phyloP scores from a whole-genome alignment of 768 basidiomycete species.

The Lentinula sp. region DNA sequence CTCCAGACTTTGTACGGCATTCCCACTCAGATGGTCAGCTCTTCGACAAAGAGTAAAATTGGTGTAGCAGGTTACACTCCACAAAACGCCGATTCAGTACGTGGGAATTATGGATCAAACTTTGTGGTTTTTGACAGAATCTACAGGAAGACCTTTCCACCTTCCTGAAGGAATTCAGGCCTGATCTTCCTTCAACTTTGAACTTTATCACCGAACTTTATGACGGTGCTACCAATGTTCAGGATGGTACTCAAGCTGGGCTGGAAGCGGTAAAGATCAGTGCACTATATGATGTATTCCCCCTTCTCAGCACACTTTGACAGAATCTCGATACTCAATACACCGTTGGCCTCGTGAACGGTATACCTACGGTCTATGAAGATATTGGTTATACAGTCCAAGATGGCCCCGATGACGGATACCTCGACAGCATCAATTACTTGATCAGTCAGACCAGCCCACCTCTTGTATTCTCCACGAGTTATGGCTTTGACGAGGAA shows the following conservation, averaged over 20 bases:
- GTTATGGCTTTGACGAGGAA: conserved; percentile 2
- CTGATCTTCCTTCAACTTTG: conserved; percentile 24
- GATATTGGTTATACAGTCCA: conserved; percentile 21
- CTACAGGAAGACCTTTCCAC: conserved; percentile 16
- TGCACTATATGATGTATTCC: neutral
- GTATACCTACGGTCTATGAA: conserved; percentile 25
- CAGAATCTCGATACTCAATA: conserved; percentile 21
- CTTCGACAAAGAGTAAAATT: conserved; percentile 15
- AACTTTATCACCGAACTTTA: conserved; percentile 26
- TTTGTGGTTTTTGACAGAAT: conserved; percentile 6
- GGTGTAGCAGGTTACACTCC: conserved; percentile 21
- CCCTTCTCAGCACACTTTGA: neutral
- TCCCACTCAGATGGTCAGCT: conserved; percentile 8
- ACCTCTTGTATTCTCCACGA: conserved; percentile 18
- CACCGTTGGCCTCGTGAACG: conserved; percentile 26
- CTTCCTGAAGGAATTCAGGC: conserved; percentile 21
- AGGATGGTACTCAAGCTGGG: conserved; percentile 21
- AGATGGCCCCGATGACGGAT: conserved; percentile 24
- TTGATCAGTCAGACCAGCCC: conserved; percentile 18
- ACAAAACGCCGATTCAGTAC: conserved; percentile 11
- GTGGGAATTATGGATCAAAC: too few relatives aligned
- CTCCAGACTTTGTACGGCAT: conserved; percentile 21
- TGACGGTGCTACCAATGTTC: conserved; percentile 27
- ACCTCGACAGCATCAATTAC: conserved; percentile 26
- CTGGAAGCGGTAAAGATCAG: conserved; percentile 24